Evolutionary conservation across 768 basidiomycete genomes (phyloP).

Genomic region (Trametes villosa): DNA sequence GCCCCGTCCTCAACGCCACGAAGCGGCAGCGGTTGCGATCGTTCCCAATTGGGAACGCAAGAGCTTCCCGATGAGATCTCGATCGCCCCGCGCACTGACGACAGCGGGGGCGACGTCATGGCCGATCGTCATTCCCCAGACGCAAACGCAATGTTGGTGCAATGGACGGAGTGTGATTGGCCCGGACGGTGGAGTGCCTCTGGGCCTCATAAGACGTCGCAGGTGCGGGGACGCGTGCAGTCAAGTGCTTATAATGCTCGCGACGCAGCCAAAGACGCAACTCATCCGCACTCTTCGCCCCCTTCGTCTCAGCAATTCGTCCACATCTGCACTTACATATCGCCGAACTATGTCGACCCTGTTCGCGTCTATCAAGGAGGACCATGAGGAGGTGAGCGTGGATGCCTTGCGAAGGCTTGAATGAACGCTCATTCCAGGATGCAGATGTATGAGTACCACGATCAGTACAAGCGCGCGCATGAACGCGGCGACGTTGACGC

Average conservation of each 20-base stretch:
- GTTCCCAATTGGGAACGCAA: constrained; percentile 3
- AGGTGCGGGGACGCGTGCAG: not conserved
- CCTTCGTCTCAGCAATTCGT: not conserved
- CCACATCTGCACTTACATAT: not conserved
- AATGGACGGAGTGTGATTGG: constrained; percentile 7
- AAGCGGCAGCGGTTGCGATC: no score
- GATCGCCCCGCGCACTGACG: constrained; percentile 1
- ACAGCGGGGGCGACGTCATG: constrained; percentile 13
- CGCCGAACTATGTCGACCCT: constrained; percentile 37
- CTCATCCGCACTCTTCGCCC: constrained; percentile 2
- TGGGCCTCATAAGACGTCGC: not conserved
- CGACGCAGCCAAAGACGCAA: not conserved
- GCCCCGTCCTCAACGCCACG: no score
- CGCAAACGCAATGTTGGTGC: not conserved
- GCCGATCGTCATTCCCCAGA: not conserved
- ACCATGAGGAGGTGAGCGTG: constrained; percentile 49
- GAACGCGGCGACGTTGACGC: constrained; percentile 47
- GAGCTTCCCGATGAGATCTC: constrained; percentile 23
- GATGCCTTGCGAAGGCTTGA: not conserved
- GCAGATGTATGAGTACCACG: constrained; percentile 63
- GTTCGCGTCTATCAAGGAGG: constrained; percentile 50
- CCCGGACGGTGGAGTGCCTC: not conserved
- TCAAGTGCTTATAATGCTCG: constrained; percentile 5
- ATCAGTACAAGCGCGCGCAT: constrained; percentile 45
- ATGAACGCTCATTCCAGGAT: not conserved